Base-by-base conservation (phyloP, 169 alveolate species). In the Cryptosporidium sp. region DNA sequence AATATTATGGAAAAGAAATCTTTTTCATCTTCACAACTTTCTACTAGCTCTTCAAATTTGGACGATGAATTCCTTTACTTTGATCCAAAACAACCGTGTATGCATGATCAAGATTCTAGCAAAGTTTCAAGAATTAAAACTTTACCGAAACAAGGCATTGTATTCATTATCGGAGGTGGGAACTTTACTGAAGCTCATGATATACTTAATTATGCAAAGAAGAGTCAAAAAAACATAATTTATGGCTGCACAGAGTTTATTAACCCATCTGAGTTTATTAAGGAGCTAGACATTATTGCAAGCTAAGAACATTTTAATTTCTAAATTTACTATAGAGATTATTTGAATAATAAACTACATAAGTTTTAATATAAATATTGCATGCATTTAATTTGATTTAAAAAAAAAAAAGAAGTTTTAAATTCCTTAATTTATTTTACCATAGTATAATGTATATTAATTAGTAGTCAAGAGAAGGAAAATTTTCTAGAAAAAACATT, bases 161-260 rank as follows among this genome's bases (percentile, higher is more conserved):
- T 94, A 2, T 94, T 94, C 65, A 85, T 94, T 2, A 92, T 94
- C 1, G 97, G 97, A 3, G 97, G 97, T 37, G 97, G 96, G 37
- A 92, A 93, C 75, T 94, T 92, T 91, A 92, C 91, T 48, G 97
- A 94, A 68, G 92, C 95, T 23, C 86, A 92, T 16, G 94, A 93
- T 31, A 44, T 94, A 61, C 91, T 91, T 69, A 95, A 93, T 21
- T 69, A 92, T 70, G 96, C 95, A 42, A 75, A 93, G 26, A 92
- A 91, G 51, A 62, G 91, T 35, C 92, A 92, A 51, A 92, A 92
- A 65, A 92, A 87, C 70, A 92, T 92, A 53, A 73, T 92, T 45
- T 92, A 91, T 72, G 94, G 94, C 44, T 85, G 93, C 10, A 92
- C 94, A 2, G 93, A 92, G 62, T 92, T 92, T 70, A 87, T 91